Percentiles rank a stretch among this genome's conserved stretches.
Evolutionary conservation across 768 basidiomycete species (phyloP).

Genomic region (Rubroboletus satanas): DNA sequence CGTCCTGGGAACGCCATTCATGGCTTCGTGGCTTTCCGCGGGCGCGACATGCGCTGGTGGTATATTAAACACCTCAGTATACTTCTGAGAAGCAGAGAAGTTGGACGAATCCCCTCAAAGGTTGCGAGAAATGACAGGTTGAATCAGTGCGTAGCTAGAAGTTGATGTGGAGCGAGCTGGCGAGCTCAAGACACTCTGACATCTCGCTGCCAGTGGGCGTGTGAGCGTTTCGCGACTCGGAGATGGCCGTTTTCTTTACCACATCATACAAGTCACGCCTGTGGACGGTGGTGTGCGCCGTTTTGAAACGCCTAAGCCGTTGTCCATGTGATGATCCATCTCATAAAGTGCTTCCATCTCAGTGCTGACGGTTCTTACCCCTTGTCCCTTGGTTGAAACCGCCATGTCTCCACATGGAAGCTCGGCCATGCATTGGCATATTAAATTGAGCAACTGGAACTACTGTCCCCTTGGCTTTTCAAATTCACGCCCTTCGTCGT

Average conservation of each 20-base stretch:
- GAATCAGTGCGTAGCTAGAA: background rate
- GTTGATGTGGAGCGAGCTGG: no score
- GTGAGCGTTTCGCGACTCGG: no score
- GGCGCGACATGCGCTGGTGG: background rate
- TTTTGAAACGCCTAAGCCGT: background rate
- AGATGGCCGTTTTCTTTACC: no score
- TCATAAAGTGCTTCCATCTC: background rate
- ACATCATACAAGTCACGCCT: no score
- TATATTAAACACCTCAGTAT: background rate
- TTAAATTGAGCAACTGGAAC: background rate
- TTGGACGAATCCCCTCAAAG: background rate
- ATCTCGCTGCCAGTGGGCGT: no score
- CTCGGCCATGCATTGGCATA: background rate
- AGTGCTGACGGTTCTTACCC: no score
- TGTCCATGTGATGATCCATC: no score
- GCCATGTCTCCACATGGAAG: background rate
- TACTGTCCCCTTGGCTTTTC: background rate
- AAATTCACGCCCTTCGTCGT: background rate
- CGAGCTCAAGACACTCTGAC: no score
- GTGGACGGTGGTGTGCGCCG: no score
- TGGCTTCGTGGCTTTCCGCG: background rate
- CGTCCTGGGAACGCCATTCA: background rate
- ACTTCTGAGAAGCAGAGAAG: no score
- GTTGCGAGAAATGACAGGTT: background rate
- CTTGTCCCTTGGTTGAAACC: background rate